A percentile compares a stretch with the other conserved stretches of the same genome.
phyloP scores from a whole-genome alignment of 331 rosid genomes.

The Pyracantha coccinea region DNA sequence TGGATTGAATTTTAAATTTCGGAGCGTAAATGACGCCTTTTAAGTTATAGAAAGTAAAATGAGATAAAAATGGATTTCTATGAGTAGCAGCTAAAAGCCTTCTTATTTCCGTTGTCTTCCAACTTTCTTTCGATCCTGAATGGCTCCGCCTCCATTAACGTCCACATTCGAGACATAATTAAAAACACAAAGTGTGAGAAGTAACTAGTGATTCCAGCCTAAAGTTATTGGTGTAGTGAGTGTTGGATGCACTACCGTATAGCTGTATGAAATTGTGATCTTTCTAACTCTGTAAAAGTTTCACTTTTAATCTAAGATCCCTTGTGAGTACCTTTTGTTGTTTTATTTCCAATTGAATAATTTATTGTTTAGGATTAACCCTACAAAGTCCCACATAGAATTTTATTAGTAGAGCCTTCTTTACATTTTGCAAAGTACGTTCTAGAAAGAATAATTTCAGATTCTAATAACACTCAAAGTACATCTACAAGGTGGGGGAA shows the following conservation, averaged over 20 bases:
- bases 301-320: conserved; percentile 7
- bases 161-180: conserved; percentile 10
- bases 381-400: neutral
- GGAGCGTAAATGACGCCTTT: no score
- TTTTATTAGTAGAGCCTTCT: conserved; percentile 1
- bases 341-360: neutral
- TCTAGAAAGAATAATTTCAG: neutral
- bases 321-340: conserved; percentile 2
- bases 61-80: no score
- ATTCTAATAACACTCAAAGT: neutral
- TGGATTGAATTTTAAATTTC: no score
- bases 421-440: neutral
- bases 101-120: conserved; percentile 11
- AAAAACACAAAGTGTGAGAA: no score
- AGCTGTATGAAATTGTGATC: no score
- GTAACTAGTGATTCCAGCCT: no score
- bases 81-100: no score
- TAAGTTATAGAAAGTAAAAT: no score
- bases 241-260: no score
- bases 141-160: neutral
- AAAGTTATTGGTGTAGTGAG: no score
- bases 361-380: neutral
- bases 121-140: conserved; percentile 3
- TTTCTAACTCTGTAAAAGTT: neutral
- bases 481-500: neutral